Conservation (phyloP, 1,139 yeast genomes). For the Petasospora fabianii region DNA sequence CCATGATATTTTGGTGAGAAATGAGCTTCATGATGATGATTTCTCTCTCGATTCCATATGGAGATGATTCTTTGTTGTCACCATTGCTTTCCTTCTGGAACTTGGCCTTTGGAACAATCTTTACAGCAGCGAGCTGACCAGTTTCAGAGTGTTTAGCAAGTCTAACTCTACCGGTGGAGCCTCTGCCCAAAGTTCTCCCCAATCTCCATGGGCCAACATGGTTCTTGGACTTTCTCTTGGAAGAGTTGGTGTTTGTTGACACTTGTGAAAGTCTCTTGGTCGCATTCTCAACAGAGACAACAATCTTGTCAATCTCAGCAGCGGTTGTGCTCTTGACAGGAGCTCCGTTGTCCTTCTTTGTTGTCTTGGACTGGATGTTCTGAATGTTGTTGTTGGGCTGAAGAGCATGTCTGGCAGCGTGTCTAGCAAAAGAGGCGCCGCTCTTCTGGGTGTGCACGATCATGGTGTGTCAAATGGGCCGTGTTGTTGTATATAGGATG, state of each 20-base stretch:
- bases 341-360: background rate
- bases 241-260: conserved; percentile 46
- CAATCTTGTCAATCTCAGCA: conserved; percentile 31
- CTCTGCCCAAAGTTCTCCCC: conserved; percentile 92
- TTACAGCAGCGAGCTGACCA: conserved; percentile 92
- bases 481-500: background rate
- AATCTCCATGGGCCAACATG: conserved; percentile 96
- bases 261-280: conserved; percentile 62
- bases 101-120: conserved; percentile 86
- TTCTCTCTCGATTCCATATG: conserved; percentile 95
- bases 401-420: conserved; percentile 27
- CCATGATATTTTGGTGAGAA: conserved; percentile 91
- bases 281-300: conserved; percentile 51
- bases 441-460: conserved; percentile 6
- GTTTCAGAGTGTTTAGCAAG: conserved; percentile 82
- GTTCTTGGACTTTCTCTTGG: conserved; percentile 57
- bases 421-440: conserved; percentile 23
- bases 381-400: conserved; percentile 19
- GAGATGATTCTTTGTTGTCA: conserved; percentile 37
- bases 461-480: background rate
- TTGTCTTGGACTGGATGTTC: conserved; percentile 13
- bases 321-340: conserved; percentile 3
- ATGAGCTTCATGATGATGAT: conserved; percentile 88
- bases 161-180: conserved; percentile 92
- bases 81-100: conserved; percentile 37